A percentile compares a stretch with the other conserved stretches of the same genome.
phyloP scores from a whole-genome alignment of 1,139 yeast genomes.

The Wickerhamiella pararugosa region DNA sequence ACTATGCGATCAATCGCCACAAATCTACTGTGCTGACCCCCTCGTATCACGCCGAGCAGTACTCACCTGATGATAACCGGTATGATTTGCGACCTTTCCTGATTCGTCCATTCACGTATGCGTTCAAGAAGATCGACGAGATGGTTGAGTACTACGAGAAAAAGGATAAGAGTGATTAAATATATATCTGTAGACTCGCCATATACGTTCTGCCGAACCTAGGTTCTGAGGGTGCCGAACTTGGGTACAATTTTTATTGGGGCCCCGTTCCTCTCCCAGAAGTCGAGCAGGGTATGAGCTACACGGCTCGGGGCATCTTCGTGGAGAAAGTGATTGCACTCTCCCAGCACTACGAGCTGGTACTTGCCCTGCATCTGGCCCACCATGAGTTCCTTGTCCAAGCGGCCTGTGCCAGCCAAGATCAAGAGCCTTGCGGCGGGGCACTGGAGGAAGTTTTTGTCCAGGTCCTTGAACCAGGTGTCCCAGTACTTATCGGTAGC shows the following conservation, averaged over 20 bases:
- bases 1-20: conserved; percentile 87
- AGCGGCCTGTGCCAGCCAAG: conserved; percentile 78
- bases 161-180: neutral
- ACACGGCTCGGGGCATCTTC: conserved; percentile 72
- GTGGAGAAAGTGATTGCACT: conserved; percentile 81
- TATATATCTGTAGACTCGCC: neutral
- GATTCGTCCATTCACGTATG: conserved; percentile 88
- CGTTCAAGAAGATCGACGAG: conserved; percentile 72
- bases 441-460: conserved; percentile 40
- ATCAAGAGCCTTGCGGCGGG: conserved; percentile 56
- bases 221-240: conserved; percentile 17
- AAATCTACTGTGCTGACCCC: conserved; percentile 96
- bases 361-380: conserved; percentile 94
- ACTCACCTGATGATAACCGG: conserved; percentile 94
- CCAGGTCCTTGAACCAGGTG: conserved; percentile 67
- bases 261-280: conserved; percentile 37
- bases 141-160: conserved; percentile 31
- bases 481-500: conserved; percentile 59
- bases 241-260: conserved; percentile 16
- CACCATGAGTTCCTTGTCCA: conserved; percentile 71
- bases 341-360: conserved; percentile 71
- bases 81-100: conserved; percentile 89
- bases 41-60: conserved; percentile 92
- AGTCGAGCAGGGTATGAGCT: conserved; percentile 34
- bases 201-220: neutral